Conservation (phyloP, 2,329 filamentous ascomycete genomes). For the Colletotrichum endophyticum region DNA sequence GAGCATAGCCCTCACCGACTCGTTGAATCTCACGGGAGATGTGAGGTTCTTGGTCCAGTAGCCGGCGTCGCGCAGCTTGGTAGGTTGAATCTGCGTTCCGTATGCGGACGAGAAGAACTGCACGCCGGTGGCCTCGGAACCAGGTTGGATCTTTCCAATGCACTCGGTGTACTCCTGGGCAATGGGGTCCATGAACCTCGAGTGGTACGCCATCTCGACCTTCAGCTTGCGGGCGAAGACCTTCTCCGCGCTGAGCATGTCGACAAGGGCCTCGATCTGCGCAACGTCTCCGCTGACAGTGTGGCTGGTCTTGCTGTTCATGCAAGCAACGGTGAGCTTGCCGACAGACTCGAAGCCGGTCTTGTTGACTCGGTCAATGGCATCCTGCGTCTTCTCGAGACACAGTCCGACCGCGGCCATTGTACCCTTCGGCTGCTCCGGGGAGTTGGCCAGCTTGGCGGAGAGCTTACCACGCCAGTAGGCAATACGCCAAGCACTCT, state of each 20-base stretch:
- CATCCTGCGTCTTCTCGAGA: neutral
- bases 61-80: neutral
- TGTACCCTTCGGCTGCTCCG: neutral
- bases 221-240: slow-evolving; percentile 18
- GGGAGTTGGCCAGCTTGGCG: slow-evolving; percentile 21
- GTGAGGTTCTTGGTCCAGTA: neutral
- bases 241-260: slow-evolving; percentile 31
- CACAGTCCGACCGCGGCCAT: neutral
- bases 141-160: neutral
- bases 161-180: neutral
- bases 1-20: neutral
- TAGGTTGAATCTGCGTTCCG: neutral
- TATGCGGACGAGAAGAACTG: neutral
- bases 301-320: slow-evolving; percentile 56
- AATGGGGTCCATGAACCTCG: neutral
- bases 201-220: slow-evolving; percentile 11
- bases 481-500: slow-evolving; percentile 48
- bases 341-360: neutral
- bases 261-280: slow-evolving; percentile 45
- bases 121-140: neutral
- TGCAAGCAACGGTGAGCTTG: slow-evolving; percentile 34
- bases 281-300: slow-evolving; percentile 55
- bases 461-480: slow-evolving; percentile 52
- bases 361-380: neutral
- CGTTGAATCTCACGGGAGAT: neutral